Evolutionary conservation across 164 flowering plant species (phyloP), one percentile per base, ranked within the genome.

Genomic region (Tinospora cordifolia): DNA sequence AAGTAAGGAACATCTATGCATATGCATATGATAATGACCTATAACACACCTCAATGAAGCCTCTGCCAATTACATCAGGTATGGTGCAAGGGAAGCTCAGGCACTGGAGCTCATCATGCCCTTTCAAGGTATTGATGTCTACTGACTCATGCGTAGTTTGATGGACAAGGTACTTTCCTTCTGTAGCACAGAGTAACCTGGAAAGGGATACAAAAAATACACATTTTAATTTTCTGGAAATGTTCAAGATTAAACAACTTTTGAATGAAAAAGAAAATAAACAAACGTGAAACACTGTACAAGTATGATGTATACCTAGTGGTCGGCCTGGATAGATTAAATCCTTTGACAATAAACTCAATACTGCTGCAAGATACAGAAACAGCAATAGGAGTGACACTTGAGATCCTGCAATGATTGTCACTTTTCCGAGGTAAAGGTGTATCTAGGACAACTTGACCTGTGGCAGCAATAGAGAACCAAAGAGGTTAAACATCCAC

Each of bases 171-270:
- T 87, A 87, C 66, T 76, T 83, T 65, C 96, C 96, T 71, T 87
- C 96, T 22, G 85, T 60, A 25, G 90, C 87, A 76, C 95, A 92
- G 17, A 83, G 83, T 41, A 89, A 82, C 85, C 97, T 91, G 82
- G 62, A 65, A 75, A 58, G 27, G 57, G 15, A 62, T 2, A 19
- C 19, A 14, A 22, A 59, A 44, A 40, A 71, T 9, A 44, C 25
- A 1, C 21, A 22, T 19, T 2, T 44, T 22, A 24, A 40, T 15
- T 36, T 6, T 15, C 0, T 27, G 11, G 26, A 40, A 0, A 65
- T 21, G 68, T 7, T 64, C 36, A 65, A 65, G 0, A 26, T 17
- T 13, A 15, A 11, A 63, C 6, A 34, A 63, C 26, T 22, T 30
- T 27, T 5, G 40, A 34, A 4, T 17, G 17, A 4, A 24, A 9